Evolutionary conservation across 2,329 filamentous ascomycete genomes (phyloP), one percentile per base, ranked within the genome.

Genomic region (Botrytis fragariae): DNA sequence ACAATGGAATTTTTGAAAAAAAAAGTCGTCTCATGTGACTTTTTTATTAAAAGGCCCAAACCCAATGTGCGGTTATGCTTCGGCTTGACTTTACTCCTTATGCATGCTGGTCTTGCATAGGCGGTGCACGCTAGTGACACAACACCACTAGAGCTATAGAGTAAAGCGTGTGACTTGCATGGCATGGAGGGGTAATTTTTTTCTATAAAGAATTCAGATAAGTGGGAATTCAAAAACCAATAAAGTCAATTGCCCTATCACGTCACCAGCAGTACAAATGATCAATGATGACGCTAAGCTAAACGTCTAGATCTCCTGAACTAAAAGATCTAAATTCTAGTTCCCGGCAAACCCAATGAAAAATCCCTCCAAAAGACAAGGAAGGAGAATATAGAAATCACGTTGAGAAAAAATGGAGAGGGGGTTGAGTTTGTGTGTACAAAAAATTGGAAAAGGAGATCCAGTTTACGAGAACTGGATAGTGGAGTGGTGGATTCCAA

Each of bases 101-200:
- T 68, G 35, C 35, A 29, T 68, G 35, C 35, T 68, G 65, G 54
- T 37, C 29, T 57, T 57, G 48, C 65, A 57, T 57, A 20, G 39
- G 45, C 54, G 32, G 25, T n/a, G 29, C 45, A 54, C 35, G 18
- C 45, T 54, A 67, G 60, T 62, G 32, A 61, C 59, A 61, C 32
- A 37, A 37, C 35, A 37, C n/a, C 32, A 25, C 22, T 39, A 57
- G 25, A 68, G 39, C 37, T 37, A 67, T 39, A 39, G 61, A 59
- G 37, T 16, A 44, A 68, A 68, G 45, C 68, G 54, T 60, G 54
- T 67, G 45, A 44, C 70, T 67, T 72, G 70, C 70, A 72, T 72
- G 48, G 70, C 70, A 72, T 72, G 48, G 70, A 68, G 70, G 70
- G 70, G 70, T 72, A 67, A 67, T 54, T 54, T 54, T 54, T 45